Base-by-base conservation (phyloP, 441 rosid species). In the Omphalea diandra region DNA sequence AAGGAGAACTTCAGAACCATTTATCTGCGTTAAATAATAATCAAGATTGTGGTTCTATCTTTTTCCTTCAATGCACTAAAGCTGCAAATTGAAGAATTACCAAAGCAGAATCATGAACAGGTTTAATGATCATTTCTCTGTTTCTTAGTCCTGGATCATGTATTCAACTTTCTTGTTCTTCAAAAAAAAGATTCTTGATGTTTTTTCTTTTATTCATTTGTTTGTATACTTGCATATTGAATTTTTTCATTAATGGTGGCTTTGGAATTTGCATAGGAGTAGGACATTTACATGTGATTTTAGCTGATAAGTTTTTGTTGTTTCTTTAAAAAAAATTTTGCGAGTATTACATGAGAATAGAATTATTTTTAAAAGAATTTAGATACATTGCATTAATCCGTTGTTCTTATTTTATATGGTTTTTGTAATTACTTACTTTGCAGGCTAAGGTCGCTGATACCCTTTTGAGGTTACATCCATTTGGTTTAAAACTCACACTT, bases 401-500 rank as follows among this genome's bases (percentile, higher is more conserved):
- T 58, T 36, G 35, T 44, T 46, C 40, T 43, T 32, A 29, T 46
- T 43, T 24, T 52, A 20, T 52, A 27, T 38, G n/a, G 11, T 58
- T n/a, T 4, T 40, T 24, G 5, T 40, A 20, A 0, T 38, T 1
- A 53, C 20, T 5, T 63, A 12, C 2, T 55, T 59, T 50, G 44
- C 78, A 75, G 79, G 50, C 41, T n/a, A 5, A 15, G 22, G 7
- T 74, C 67, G 71, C 67, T 64, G 63, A 47, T 20, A 12, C 10
- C 7, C 62, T 73, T 8, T 3, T 38, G 47, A 27, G 10, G 1
- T 49, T 68, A 55, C 61, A 58, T 26, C 32, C 53, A 32, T 67
- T 82, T 18, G 76, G 79, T 7, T 67, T 82, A 14, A 74, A 52
- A 11, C 81, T 82, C 18, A 17, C 5, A 10, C 10, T n/a, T 4